Conservation (phyloP, 140 eudicot species). For the Cichorium intybus region DNA sequence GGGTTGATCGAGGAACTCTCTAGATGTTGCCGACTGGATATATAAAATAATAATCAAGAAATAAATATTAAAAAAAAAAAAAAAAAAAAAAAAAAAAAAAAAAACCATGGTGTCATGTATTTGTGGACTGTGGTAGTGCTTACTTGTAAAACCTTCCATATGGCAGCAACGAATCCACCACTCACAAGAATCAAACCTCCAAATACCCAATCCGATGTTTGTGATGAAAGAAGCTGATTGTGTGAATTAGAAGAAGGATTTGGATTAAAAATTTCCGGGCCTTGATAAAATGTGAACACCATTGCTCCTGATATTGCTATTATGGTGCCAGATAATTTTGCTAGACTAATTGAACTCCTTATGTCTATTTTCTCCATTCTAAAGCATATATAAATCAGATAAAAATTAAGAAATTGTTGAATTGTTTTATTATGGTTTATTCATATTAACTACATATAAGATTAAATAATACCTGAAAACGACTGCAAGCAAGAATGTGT, state of each 20-base stretch:
- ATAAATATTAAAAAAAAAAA: background rate
- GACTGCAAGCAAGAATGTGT: constrained; percentile 35
- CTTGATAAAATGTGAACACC: constrained; percentile 55
- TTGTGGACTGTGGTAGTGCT: background rate
- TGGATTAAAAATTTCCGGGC: constrained; percentile 33
- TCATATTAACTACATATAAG: too few relatives aligned
- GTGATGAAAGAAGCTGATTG: constrained; percentile 16
- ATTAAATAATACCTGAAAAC: constrained; percentile 45
- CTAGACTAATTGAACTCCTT: constrained; percentile 47
- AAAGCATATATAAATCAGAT: background rate
- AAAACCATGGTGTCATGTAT: background rate
- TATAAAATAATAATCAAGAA: background rate
- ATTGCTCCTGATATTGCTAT: constrained; percentile 64
- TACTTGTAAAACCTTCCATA: background rate
- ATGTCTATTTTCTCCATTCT: constrained; percentile 67
- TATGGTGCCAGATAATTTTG: constrained; percentile 50
- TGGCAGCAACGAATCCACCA: background rate
- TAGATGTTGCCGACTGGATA: constrained; percentile 29
- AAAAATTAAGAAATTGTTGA: too few relatives aligned
- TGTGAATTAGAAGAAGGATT: background rate
- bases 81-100: background rate
- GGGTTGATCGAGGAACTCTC: constrained; percentile 27
- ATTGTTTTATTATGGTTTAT: too few relatives aligned
- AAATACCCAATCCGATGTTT: background rate
- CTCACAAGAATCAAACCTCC: background rate